A percentile compares a stretch with the other conserved stretches of the same genome.
These are phyloP conservation scores for Pythium plurisporium DNA, from an alignment of 352 stramenopile species.

Conservation along the genomic window DNA sequence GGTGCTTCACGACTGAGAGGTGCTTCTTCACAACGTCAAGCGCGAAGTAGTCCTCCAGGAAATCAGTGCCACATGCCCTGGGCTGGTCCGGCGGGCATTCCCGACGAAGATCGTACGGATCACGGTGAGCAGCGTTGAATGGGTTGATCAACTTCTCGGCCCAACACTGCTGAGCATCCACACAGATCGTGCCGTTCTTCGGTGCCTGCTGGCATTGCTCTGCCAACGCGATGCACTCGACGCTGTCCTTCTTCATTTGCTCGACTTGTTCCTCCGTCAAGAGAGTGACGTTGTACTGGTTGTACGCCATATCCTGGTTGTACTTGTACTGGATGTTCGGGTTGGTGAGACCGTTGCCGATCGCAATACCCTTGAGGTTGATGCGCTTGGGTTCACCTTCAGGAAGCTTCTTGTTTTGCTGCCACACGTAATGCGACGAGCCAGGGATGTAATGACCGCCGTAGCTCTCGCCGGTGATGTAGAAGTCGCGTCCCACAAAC, in stretches of 20 bases:
- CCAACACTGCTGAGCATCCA: constrained; percentile 29
- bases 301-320: constrained; percentile 44
- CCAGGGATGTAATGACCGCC: constrained; percentile 50
- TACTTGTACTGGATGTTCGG: constrained; percentile 32
- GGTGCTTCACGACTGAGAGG: constrained; percentile 1
- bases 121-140: constrained; percentile 30
- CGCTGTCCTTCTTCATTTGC: constrained; percentile 34
- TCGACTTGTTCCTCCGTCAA: constrained; percentile 29
- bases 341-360: constrained; percentile 71
- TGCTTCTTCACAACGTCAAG: background rate
- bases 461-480: constrained; percentile 54
- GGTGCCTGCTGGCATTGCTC: constrained; percentile 28
- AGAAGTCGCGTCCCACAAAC: constrained; percentile 38
- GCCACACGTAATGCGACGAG: constrained; percentile 37
- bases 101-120: constrained; percentile 58
- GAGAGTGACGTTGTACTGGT: constrained; percentile 58
- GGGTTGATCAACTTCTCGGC: constrained; percentile 23
- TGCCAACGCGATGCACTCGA: constrained; percentile 25
- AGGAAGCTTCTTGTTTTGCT: constrained; percentile 21
- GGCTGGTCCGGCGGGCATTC: constrained; percentile 17
- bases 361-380: constrained; percentile 54
- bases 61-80: constrained; percentile 1
- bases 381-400: constrained; percentile 34
- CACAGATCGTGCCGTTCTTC: constrained; percentile 27
- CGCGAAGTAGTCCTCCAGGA: constrained; percentile 11